Evolutionary conservation across 1,284 basidiomycete species (phyloP).

Genomic region (Pseudozyma flocculosa): DNA sequence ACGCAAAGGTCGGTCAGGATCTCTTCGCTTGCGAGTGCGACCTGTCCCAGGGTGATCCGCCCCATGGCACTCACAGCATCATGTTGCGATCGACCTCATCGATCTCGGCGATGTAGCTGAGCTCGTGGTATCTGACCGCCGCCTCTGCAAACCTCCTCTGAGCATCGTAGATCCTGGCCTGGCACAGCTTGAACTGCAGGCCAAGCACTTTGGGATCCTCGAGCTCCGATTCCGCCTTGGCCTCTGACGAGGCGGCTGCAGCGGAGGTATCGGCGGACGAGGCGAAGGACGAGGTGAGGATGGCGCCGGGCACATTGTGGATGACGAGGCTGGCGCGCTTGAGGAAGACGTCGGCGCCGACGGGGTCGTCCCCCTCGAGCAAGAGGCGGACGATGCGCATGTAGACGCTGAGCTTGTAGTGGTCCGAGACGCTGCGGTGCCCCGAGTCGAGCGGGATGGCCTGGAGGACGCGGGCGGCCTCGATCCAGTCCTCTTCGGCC

Average conservation of each 20-base stretch:
- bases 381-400: constrained; percentile 90
- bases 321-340: constrained; percentile 90
- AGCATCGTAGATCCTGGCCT: constrained; percentile 88
- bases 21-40: no score
- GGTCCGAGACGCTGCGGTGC: constrained; percentile 74
- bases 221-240: constrained; percentile 3
- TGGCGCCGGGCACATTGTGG: constrained; percentile 60
- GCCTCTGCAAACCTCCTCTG: constrained; percentile 89
- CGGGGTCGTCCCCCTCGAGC: constrained; percentile 91
- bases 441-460: constrained; percentile 86
- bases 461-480: constrained; percentile 85
- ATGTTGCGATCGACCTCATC: constrained; percentile 33
- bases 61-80: constrained; percentile 48
- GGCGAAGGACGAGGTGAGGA: constrained; percentile 9
- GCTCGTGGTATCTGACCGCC: constrained; percentile 88
- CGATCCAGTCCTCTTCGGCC: constrained; percentile 85
- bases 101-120: constrained; percentile 59
- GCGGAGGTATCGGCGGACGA: no score
- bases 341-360: constrained; percentile 92
- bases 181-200: constrained; percentile 55
- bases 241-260: no score
- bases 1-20: neutral
- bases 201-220: constrained; percentile 34
- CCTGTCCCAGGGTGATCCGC: no score
- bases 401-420: constrained; percentile 84